Evolutionary conservation across 352 stramenopile genomes (phyloP).

Genomic region (Pythium brassicae): DNA sequence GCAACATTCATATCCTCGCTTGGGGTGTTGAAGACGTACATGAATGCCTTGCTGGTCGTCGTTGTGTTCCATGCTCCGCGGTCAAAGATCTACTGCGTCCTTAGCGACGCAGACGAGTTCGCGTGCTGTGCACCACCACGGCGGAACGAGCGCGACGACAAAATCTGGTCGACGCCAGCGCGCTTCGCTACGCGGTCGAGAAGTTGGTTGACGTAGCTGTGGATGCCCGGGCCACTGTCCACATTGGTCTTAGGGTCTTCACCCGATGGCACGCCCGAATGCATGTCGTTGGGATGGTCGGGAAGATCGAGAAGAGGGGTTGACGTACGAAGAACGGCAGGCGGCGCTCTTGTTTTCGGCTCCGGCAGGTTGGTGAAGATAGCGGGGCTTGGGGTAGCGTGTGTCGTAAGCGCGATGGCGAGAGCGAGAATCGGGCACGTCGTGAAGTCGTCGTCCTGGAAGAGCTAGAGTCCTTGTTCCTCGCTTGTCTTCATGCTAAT

Average conservation of each 20-base stretch:
- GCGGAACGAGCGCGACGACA: background rate
- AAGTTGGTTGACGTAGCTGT: background rate
- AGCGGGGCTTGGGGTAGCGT: background rate
- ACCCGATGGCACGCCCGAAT: too few species aligned
- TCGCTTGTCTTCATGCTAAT: slow-evolving; percentile 3
- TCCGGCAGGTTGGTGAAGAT: background rate
- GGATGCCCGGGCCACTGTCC: background rate
- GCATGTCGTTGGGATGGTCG: slow-evolving; percentile 4
- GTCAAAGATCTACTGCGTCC: slow-evolving; percentile 25
- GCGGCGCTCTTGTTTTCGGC: background rate
- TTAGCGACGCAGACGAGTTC: slow-evolving; percentile 6
- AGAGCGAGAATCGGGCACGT: background rate
- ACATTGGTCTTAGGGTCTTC: background rate
- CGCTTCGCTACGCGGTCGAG: background rate
- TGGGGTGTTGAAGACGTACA: slow-evolving; percentile 28
- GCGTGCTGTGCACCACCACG: slow-evolving; percentile 11
- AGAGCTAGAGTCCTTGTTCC: background rate
- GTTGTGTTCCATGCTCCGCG: slow-evolving; percentile 21
- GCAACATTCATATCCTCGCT: slow-evolving; percentile 21
- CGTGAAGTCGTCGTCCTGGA: background rate
- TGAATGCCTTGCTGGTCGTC: slow-evolving; percentile 20
- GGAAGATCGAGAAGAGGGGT: background rate
- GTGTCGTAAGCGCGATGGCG: background rate
- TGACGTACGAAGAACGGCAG: background rate
- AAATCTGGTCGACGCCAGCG: background rate